Evolutionary conservation across 2,329 filamentous ascomycete species (phyloP).

Genomic region (Fusarium algeriense): DNA sequence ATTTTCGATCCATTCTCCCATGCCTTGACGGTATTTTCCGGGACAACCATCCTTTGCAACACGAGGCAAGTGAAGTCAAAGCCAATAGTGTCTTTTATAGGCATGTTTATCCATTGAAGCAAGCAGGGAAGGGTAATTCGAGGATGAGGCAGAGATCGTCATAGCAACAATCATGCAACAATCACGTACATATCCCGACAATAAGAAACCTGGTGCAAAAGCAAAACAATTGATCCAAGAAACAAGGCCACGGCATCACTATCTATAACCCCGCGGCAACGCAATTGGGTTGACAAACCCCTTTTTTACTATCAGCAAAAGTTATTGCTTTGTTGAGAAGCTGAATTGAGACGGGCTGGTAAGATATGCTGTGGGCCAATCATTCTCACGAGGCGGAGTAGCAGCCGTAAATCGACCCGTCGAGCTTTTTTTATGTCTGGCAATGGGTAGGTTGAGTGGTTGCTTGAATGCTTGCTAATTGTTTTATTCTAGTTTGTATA

Average conservation of each 20-base stretch:
- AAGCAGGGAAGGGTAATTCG: not conserved
- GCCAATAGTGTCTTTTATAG: not conserved
- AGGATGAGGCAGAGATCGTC: slow-evolving; percentile 22
- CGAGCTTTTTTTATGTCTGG: not conserved
- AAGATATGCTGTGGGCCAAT: slow-evolving; percentile 20
- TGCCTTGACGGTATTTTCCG: slow-evolving; percentile 1
- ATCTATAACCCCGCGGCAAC: not conserved
- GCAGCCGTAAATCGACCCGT: not conserved
- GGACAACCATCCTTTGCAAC: not conserved
- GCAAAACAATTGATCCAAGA: not conserved
- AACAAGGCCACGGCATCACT: not conserved
- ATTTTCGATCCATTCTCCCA: slow-evolving; percentile 4
- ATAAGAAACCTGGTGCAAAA: slow-evolving; percentile 5
- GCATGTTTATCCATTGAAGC: not conserved
- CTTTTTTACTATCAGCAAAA: not conserved
- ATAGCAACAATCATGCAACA: not conserved
- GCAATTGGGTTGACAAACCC: not conserved
- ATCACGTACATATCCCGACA: not conserved
- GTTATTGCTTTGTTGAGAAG: slow-evolving; percentile 25
- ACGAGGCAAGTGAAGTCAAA: not conserved
- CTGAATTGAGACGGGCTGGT: slow-evolving; percentile 1
- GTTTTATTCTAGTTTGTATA: not conserved
- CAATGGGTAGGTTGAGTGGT: not conserved
- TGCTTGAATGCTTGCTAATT: not conserved
- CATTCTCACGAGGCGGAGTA: slow-evolving; percentile 24